A percentile compares a stretch with the other conserved stretches of the same genome.
Evolutionary conservation across 768 basidiomycete genomes (phyloP).

Genomic region (Lactarius hengduanensis): DNA sequence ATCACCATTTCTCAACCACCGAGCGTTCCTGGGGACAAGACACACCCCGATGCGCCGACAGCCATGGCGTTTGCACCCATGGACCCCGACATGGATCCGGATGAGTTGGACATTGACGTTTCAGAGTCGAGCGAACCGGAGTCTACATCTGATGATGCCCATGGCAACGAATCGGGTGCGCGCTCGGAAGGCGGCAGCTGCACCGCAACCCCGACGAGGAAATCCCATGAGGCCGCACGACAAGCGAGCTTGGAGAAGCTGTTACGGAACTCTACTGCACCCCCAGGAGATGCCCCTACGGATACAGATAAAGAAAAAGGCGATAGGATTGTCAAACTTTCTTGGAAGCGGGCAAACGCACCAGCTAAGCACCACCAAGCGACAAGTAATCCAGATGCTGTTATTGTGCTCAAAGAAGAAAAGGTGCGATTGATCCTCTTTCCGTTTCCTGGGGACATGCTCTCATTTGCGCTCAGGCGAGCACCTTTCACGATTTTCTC

Average conservation of each 20-base stretch:
- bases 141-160: background rate
- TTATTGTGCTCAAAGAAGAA: slow-evolving; percentile 90
- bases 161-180: background rate
- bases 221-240: slow-evolving; percentile 23
- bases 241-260: slow-evolving; percentile 60
- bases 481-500: slow-evolving; percentile 89
- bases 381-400: slow-evolving; percentile 61
- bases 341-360: slow-evolving; percentile 20
- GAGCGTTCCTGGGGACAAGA: slow-evolving; percentile 50
- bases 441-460: slow-evolving; percentile 1
- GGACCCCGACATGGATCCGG: slow-evolving; percentile 48
- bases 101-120: slow-evolving; percentile 43
- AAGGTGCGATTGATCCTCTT: slow-evolving; percentile 45
- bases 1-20: slow-evolving; percentile 83
- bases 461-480: slow-evolving; percentile 47
- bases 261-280: slow-evolving; percentile 8
- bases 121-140: slow-evolving; percentile 32
- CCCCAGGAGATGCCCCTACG: slow-evolving; percentile 17
- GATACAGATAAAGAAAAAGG: slow-evolving; percentile 28
- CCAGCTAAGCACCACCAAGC: slow-evolving; percentile 18
- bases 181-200: slow-evolving; percentile 31
- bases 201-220: slow-evolving; percentile 39
- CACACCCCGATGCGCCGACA: slow-evolving; percentile 42
- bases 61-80: slow-evolving; percentile 63
- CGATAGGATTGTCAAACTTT: slow-evolving; percentile 20